Base-by-base conservation (phyloP, 1,284 basidiomycete genomes). In the Boletellus sp. region DNA sequence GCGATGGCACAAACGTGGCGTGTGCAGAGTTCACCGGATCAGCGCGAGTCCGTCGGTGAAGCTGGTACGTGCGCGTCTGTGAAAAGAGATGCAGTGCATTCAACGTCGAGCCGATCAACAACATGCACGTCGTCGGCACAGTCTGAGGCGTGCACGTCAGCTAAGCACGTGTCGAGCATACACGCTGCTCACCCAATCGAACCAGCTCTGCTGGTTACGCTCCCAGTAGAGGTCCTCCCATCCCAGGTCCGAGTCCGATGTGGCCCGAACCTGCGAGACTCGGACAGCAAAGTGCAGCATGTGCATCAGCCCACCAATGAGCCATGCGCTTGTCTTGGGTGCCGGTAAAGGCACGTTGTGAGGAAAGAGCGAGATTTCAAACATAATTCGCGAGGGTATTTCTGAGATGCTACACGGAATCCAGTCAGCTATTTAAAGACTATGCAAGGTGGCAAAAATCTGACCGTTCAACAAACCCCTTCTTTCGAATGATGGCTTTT, bases 171-270 rank as follows among this genome's bases (percentile, higher is more conserved):
- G n/a, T 23, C 20, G 26, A 47, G 43, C 30, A 41, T 30, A 27
- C 32, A 45, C 21, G 36, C 4, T 17, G 67, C 80, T 53, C 41
- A 87, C 87, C 87, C 86, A 90, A 66, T 87, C 81, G 52, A 88
- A 82, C 86, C 86, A 89, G 6, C 79, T 71, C n/a, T 71, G 68
- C 21, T 74, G 74, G 44, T 69, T 78, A 25, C 63, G 64, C 59
- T 85, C 83, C 52, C 73, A 74, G 50, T 84, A 81, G 70, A 87
- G 79, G 59, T 86, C 81, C 55, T 88, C 85, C 85, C 86, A 90
- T 6, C 80, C 82, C 20, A 80, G 56, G 51, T 88, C 84, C 7
- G 82, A 78, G 49, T 85, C 82, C 2, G 75, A 74, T 1, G 80
- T 69, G 21, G 70, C 67, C 21, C 77, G 73, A 42, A 79, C 68